Conservation (phyloP, 2,329 filamentous ascomycete genomes). For the Sporothrix schenckii region DNA sequence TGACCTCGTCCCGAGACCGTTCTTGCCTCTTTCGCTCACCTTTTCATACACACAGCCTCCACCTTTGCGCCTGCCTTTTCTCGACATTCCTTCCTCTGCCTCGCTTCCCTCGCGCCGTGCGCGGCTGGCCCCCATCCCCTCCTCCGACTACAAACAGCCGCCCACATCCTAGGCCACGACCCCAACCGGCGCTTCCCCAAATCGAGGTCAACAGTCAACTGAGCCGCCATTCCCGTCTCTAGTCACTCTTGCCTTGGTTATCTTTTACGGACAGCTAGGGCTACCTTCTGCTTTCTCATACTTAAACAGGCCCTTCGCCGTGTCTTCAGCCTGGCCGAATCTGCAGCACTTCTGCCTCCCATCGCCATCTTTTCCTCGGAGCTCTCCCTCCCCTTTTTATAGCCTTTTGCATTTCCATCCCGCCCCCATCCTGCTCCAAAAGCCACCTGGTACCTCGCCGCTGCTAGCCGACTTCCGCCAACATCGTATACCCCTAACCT, state of each 20-base stretch:
- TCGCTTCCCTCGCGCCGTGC: not conserved
- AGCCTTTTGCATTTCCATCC: not conserved
- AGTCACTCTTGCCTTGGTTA: not conserved
- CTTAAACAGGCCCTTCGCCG: conserved; percentile 10
- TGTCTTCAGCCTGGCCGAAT: not conserved
- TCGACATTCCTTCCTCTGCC: not conserved
- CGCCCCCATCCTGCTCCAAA: not conserved
- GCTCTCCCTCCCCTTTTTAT: not conserved
- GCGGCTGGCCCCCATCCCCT: conserved; percentile 1
- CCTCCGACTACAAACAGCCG: conserved; percentile 22
- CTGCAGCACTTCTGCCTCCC: not conserved
- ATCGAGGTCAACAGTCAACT: conserved; percentile 19
- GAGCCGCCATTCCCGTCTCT: conserved; percentile 23
- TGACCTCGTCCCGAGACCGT: not conserved
- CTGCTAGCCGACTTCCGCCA: not conserved
- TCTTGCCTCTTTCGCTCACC: conserved; percentile 22
- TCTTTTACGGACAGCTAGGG: not conserved
- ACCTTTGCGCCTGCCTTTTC: conserved; percentile 8
- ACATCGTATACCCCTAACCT: not conserved
- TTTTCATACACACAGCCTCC: conserved; percentile 10
- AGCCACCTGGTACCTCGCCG: not conserved
- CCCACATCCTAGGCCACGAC: not conserved
- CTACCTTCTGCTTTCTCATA: not conserved
- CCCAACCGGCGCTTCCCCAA: conserved; percentile 22
- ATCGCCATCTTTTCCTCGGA: not conserved